These are phyloP conservation scores for Phoenix roebelenii DNA, from an alignment of 176 grass and related monocot species.

Conservation along the genomic window DNA sequence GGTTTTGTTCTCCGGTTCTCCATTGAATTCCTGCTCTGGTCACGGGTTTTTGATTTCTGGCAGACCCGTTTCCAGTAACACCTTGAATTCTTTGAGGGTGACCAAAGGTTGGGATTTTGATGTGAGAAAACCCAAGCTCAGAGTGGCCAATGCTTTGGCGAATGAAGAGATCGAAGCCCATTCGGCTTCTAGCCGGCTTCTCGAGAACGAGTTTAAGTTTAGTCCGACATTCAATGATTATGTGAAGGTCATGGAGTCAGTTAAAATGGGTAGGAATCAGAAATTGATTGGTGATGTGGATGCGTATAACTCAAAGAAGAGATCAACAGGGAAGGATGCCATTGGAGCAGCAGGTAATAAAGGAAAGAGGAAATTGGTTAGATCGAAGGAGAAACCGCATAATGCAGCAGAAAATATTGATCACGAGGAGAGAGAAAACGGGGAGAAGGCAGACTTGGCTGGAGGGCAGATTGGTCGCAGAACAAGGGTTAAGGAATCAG, in stretches of 20 bases:
- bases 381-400: constrained; percentile 26
- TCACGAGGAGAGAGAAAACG: constrained; percentile 17
- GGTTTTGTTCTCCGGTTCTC: constrained; percentile 13
- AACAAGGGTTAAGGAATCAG: constrained; percentile 16
- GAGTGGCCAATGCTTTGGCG: constrained; percentile 15
- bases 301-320: constrained; percentile 21
- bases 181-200: constrained; percentile 24
- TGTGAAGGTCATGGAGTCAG: constrained; percentile 95
- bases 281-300: constrained; percentile 27
- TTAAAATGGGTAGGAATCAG: constrained; percentile 61
- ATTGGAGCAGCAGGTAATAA: neutral
- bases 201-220: constrained; percentile 85
- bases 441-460: neutral
- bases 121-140: constrained; percentile 6
- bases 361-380: constrained; percentile 18
- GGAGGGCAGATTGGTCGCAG: neutral
- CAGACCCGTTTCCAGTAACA: constrained; percentile 14
- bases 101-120: constrained; percentile 28
- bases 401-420: constrained; percentile 18
- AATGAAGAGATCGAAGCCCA: constrained; percentile 19
- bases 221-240: constrained; percentile 78
- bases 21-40: constrained; percentile 11
- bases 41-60: constrained; percentile 12
- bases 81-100: constrained; percentile 24
- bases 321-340: constrained; percentile 8